A percentile compares a stretch with the other conserved stretches of the same genome.
Conservation (phyloP, 208 protist genomes). For the Tritrichomonas musculus region DNA sequence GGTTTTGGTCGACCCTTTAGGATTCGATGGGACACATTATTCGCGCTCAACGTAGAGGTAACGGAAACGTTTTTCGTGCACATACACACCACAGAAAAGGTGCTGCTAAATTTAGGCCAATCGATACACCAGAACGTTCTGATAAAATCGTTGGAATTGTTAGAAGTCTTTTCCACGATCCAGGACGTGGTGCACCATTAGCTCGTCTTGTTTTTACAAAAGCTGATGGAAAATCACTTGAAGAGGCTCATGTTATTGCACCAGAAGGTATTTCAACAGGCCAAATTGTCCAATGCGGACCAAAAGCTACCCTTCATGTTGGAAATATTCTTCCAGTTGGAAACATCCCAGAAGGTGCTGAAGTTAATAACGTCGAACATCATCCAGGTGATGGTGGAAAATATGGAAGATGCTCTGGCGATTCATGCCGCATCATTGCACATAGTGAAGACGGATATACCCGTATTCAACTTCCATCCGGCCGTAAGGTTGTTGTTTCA, state of each 20-base stretch:
- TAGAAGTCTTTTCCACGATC: conserved; percentile 90
- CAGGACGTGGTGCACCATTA: conserved; percentile 94
- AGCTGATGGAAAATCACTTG: conserved; percentile 45
- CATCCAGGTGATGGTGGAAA: conserved; percentile 78
- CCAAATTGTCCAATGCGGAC: conserved; percentile 94
- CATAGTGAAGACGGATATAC: conserved; percentile 90
- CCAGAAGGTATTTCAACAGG: conserved; percentile 97
- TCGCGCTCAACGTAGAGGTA: conserved; percentile 78
- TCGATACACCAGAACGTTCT: conserved; percentile 92
- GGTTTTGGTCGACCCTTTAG: conserved; percentile 21
- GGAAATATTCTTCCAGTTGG: conserved; percentile 94
- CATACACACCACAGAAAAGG: conserved; percentile 85
- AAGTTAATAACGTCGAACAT: conserved; percentile 78
- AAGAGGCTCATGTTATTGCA: conserved; percentile 86
- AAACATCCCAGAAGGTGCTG: conserved; percentile 91
- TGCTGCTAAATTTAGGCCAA: conserved; percentile 77
- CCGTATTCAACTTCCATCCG: conserved; percentile 92
- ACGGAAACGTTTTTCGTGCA: conserved; percentile 71
- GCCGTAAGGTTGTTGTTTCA: conserved; percentile 87
- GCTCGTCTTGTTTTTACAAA: conserved; percentile 90
- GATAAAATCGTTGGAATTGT: conserved; percentile 77
- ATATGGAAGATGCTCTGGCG: conserved; percentile 76
- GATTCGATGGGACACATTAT: conserved; percentile 48
- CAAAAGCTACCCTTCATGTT: conserved; percentile 71
- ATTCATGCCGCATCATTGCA: conserved; percentile 48